These are phyloP conservation scores for Pseudopyrenochaeta lycopersici DNA, from an alignment of 2,329 filamentous ascomycete genomes.

Conservation along the genomic window DNA sequence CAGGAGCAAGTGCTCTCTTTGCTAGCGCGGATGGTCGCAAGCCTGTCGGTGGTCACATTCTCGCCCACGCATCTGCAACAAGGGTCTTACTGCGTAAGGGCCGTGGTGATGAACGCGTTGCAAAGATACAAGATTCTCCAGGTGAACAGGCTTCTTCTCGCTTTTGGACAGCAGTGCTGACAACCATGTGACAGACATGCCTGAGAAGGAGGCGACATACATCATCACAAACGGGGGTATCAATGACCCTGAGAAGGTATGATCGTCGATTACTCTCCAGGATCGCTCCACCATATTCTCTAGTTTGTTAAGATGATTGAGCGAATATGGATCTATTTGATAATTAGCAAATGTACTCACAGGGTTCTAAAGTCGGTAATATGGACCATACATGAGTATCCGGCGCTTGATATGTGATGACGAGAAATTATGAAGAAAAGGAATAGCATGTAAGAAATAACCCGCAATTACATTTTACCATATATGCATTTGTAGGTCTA, in stretches of 20 bases:
- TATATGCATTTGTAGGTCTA: no score
- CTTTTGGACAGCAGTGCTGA: conserved; percentile 21
- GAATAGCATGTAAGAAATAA: no score
- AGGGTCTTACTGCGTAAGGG: conserved; percentile 73
- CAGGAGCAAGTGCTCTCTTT: conserved; percentile 73
- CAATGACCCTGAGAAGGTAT: conserved; percentile 71
- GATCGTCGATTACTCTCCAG: conserved; percentile 2
- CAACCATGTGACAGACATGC: conserved; percentile 63
- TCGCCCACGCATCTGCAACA: conserved; percentile 74
- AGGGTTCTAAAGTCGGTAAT: no score
- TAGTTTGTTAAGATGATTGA: neutral
- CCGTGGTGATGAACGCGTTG: conserved; percentile 73
- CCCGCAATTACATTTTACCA: no score
- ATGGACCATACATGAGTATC: no score
- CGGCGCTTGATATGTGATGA: no score
- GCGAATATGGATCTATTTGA: neutral
- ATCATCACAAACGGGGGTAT: conserved; percentile 75
- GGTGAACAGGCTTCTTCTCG: conserved; percentile 53
- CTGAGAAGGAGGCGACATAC: conserved; percentile 74
- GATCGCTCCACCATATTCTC: neutral
- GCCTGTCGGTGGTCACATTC: conserved; percentile 72
- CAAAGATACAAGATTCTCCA: conserved; percentile 73
- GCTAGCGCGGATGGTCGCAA: conserved; percentile 74
- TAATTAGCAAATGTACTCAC: no score
- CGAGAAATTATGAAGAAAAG: no score